Conservation (phyloP, 2,329 filamentous ascomycete species). For the Claviceps monticola region DNA sequence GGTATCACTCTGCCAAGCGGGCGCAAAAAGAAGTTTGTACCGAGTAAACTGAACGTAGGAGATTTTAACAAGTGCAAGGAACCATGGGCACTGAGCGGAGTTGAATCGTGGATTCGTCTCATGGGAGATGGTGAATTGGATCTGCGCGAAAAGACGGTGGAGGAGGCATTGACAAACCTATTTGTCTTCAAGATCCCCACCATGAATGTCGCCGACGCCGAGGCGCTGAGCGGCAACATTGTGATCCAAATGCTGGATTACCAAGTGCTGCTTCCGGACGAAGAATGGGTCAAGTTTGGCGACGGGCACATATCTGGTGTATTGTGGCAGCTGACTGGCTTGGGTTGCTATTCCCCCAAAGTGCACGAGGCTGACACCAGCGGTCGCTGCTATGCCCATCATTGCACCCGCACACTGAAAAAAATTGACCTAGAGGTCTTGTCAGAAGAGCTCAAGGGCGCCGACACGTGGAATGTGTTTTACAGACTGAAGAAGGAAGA, state of each 20-base stretch:
- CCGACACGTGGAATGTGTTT: constrained; percentile 77
- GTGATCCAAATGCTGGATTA: constrained; percentile 68
- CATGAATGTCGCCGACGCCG: constrained; percentile 96
- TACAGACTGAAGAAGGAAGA: constrained; percentile 72
- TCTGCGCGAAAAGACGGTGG: constrained; percentile 68
- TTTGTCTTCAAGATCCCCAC: constrained; percentile 94
- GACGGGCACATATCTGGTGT: constrained; percentile 72
- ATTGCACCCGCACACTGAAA: constrained; percentile 86
- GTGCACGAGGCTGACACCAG: constrained; percentile 57
- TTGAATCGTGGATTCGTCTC: constrained; percentile 73
- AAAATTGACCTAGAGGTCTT: constrained; percentile 78
- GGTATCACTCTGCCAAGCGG: constrained; percentile 70
- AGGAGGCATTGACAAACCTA: constrained; percentile 74
- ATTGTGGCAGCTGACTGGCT: constrained; percentile 81
- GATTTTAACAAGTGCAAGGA: constrained; percentile 79
- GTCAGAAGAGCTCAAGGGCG: constrained; percentile 51
- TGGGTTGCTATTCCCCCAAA: constrained; percentile 79
- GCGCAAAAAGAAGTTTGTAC: constrained; percentile 70
- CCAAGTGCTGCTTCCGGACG: constrained; percentile 68
- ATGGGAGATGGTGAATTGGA: constrained; percentile 88
- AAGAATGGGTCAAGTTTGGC: constrained; percentile 96
- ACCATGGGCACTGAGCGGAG: constrained; percentile 85
- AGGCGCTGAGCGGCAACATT: constrained; percentile 66
- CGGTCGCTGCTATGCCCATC: constrained; percentile 81
- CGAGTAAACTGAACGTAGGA: constrained; percentile 62